Conservation (phyloP, 2,329 filamentous ascomycete genomes). For the Xylariomycetidae sp. region DNA sequence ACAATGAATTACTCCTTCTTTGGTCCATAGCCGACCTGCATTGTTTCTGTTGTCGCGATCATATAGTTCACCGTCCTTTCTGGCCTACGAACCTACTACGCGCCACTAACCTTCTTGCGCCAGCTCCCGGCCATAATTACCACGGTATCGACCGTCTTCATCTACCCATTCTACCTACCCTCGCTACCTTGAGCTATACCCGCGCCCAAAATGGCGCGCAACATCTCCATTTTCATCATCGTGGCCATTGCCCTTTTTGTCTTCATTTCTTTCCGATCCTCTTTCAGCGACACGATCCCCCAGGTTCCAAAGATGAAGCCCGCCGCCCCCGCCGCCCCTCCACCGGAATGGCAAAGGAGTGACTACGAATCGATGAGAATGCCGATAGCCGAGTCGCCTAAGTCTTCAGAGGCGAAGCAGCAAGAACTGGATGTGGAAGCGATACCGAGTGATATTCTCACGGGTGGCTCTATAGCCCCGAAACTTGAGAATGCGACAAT, state of each 20-base stretch:
- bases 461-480: slow-evolving; percentile 68
- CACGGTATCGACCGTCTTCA: too few relatives aligned
- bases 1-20: too few relatives aligned
- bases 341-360: neutral
- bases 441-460: slow-evolving; percentile 46
- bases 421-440: slow-evolving; percentile 23
- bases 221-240: slow-evolving; percentile 47
- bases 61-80: too few relatives aligned
- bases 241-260: slow-evolving; percentile 50
- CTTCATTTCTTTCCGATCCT: slow-evolving; percentile 53
- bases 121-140: too few relatives aligned
- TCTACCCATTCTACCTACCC: too few relatives aligned
- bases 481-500: slow-evolving; percentile 77
- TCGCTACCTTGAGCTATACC: too few relatives aligned
- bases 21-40: too few relatives aligned
- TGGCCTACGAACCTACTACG: too few relatives aligned
- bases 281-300: slow-evolving; percentile 31
- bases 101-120: too few relatives aligned
- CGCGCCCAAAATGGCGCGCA: slow-evolving; percentile 47
- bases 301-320: slow-evolving; percentile 16
- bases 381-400: neutral
- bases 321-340: neutral
- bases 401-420: neutral
- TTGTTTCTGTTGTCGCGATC: too few relatives aligned
- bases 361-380: neutral